Conservation (phyloP, 139 green algal species). For the Chlamydomonas sp. region DNA sequence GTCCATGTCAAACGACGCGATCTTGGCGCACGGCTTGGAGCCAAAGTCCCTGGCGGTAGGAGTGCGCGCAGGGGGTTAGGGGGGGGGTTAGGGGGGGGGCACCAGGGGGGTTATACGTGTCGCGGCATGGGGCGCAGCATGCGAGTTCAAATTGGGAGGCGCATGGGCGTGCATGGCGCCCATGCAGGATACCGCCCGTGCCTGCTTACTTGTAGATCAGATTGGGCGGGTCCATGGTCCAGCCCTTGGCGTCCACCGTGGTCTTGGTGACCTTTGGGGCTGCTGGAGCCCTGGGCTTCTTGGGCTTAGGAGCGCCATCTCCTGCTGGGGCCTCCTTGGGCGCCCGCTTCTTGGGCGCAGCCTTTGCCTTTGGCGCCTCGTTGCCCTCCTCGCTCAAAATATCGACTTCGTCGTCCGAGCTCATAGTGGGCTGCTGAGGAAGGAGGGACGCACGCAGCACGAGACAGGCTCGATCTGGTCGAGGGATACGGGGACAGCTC, state of each 20-base stretch:
- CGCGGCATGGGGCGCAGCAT: neutral
- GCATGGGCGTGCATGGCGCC: neutral
- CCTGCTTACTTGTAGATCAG: slow-evolving; percentile 33
- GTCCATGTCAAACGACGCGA: slow-evolving; percentile 66
- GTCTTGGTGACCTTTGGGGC: neutral
- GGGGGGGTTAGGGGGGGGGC: no score
- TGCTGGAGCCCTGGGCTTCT: slow-evolving; percentile 15
- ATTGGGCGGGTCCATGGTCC: slow-evolving; percentile 28
- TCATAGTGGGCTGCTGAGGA: no score
- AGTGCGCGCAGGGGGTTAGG: neutral
- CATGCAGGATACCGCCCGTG: neutral
- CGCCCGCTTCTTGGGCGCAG: no score
- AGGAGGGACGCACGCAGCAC: no score
- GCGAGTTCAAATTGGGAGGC: neutral
- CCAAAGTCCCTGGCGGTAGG: slow-evolving; percentile 22
- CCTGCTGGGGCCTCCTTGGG: slow-evolving; percentile 51
- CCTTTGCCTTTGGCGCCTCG: no score
- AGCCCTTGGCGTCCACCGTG: slow-evolving; percentile 17
- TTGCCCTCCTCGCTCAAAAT: no score
- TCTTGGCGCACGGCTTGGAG: slow-evolving; percentile 25
- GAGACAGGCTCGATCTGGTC: no score
- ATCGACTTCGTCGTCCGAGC: no score
- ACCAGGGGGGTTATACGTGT: neutral
- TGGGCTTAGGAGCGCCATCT: slow-evolving; percentile 10
- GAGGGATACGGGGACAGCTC: no score